Percentiles rank a stretch among this genome's conserved stretches.
These are phyloP conservation scores for Xylaria arbuscula DNA, from an alignment of 2,329 filamentous ascomycete genomes.

Conservation along the genomic window DNA sequence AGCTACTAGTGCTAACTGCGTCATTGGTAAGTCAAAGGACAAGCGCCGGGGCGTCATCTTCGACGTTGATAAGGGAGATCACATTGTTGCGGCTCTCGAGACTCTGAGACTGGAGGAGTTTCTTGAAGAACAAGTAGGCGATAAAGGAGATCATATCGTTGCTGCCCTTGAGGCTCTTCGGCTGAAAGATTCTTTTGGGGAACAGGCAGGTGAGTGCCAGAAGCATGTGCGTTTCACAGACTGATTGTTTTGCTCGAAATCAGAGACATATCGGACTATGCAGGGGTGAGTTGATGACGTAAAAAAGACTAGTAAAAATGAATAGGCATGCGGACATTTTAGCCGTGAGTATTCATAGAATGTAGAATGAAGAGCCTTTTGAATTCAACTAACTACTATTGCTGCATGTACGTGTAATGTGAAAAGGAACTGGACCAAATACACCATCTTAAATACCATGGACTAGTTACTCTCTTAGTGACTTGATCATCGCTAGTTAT, in stretches of 20 bases:
- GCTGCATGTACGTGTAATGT: not conserved
- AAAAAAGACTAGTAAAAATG: not conserved
- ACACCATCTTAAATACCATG: not conserved
- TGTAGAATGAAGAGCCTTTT: not conserved
- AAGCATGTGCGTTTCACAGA: conserved; percentile 14
- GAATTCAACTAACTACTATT: not conserved
- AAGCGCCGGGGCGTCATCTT: conserved; percentile 8
- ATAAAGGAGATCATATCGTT: not conserved
- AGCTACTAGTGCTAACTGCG: not conserved
- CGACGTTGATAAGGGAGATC: conserved; percentile 14
- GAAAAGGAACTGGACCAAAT: not conserved
- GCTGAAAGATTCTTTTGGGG: not conserved
- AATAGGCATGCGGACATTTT: not conserved
- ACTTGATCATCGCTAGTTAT: not conserved
- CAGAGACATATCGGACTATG: too few species aligned
- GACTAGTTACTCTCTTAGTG: not conserved
- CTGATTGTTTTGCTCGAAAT: not conserved
- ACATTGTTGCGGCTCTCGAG: conserved; percentile 19
- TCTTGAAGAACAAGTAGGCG: not conserved
- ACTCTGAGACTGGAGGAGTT: conserved; percentile 21
- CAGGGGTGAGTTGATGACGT: not conserved
- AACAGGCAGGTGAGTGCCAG: not conserved
- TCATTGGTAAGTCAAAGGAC: not conserved
- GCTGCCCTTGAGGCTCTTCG: too few species aligned
- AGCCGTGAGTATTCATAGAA: not conserved